These are phyloP conservation scores for Kwoniella shivajii DNA, from an alignment of 1,284 basidiomycete genomes.

Conservation along the genomic window DNA sequence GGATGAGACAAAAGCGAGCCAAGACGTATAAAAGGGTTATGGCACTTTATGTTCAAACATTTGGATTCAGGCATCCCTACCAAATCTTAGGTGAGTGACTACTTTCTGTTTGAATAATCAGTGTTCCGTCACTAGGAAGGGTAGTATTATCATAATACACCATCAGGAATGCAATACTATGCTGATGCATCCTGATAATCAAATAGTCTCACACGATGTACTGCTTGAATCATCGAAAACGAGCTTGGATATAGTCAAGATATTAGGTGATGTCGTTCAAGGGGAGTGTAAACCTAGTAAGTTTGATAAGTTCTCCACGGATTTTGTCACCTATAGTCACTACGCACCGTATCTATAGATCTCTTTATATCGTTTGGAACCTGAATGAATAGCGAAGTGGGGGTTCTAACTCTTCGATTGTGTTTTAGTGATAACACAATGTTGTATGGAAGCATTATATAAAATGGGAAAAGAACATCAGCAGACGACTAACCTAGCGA, in stretches of 20 bases:
- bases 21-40: slow-evolving; percentile 91
- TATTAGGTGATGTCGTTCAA: slow-evolving; percentile 72
- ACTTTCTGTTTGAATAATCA: neutral
- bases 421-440: slow-evolving; percentile 88
- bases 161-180: no score
- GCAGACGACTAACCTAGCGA: slow-evolving; percentile 79
- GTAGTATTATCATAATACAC: no score
- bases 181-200: neutral
- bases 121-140: neutral
- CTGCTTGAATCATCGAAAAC: slow-evolving; percentile 68
- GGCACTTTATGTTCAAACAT: slow-evolving; percentile 78
- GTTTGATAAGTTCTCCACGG: no score
- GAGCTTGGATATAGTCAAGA: slow-evolving; percentile 73
- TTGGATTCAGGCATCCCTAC: slow-evolving; percentile 87
- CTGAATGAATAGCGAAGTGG: no score
- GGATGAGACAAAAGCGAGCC: slow-evolving; percentile 88
- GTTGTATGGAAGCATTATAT: slow-evolving; percentile 88
- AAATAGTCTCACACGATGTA: slow-evolving; percentile 79
- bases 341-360: neutral
- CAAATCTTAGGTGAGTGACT: slow-evolving; percentile 75
- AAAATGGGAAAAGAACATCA: slow-evolving; percentile 71
- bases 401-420: neutral
- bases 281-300: slow-evolving; percentile 84
- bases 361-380: no score
- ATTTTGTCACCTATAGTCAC: no score